A percentile compares a stretch with the other conserved stretches of the same genome.
Evolutionary conservation across 805 yeast species (phyloP).

Genomic region (Teunomyces tritomae): DNA sequence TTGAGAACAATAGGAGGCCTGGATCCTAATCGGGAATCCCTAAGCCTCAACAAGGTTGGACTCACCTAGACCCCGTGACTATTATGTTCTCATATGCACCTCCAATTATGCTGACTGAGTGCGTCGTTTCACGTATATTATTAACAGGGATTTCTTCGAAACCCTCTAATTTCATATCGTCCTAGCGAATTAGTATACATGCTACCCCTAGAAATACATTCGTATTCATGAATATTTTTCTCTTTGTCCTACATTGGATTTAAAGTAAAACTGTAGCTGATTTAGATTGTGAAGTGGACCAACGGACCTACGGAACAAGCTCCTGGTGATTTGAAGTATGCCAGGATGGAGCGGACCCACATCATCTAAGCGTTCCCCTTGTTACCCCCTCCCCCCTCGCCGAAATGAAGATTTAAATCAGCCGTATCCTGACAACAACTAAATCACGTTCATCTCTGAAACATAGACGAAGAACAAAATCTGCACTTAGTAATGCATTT

Average conservation of each 20-base stretch:
- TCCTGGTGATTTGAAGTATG: background rate
- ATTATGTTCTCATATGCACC: background rate
- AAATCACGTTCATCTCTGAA: background rate
- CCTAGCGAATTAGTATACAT: background rate
- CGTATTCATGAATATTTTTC: background rate
- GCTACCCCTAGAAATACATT: background rate
- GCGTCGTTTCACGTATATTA: conserved; percentile 1
- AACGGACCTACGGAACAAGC: background rate
- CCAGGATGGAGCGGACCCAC: background rate
- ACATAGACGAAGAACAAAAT: background rate
- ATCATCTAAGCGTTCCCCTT: background rate
- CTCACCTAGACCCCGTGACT: background rate
- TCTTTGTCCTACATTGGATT: background rate
- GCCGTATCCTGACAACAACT: background rate
- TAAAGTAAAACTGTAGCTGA: background rate
- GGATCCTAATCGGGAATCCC: background rate
- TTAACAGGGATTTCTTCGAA: background rate
- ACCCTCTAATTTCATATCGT: background rate
- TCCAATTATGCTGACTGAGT: conserved; percentile 1
- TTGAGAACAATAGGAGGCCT: background rate
- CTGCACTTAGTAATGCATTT: background rate
- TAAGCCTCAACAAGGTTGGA: background rate
- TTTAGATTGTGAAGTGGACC: background rate
- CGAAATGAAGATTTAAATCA: background rate
- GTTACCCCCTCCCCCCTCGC: too few species aligned